Base-by-base conservation (phyloP, 306 rosid genomes). In the Vigna trinervia region DNA sequence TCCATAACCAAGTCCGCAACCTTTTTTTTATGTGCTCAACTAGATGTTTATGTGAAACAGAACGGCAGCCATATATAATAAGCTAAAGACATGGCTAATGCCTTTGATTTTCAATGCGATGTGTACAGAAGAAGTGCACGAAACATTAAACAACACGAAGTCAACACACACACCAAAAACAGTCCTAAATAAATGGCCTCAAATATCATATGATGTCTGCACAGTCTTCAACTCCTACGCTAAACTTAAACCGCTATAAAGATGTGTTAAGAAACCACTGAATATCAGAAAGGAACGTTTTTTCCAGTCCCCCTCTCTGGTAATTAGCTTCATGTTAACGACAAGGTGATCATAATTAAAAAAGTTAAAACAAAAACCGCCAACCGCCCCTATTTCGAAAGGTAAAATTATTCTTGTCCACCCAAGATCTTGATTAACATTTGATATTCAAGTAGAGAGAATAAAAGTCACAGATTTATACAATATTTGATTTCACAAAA, bases 1-100 rank as follows among this genome's bases (percentile, higher is more conserved):
- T 71, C 73, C 69, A 67, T 30, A 22, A 65, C 57, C 9, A 54
- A 62, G 80, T 47, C 62, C n/a, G 30, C 47, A 57, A 57, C 30
- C 1, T 20, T 17, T 39, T 39, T 69, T 56, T 51, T 47, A 59
- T 19, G 73, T 7, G n/a, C 6, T 14, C 67, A 62, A 62, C 65
- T 9, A 34, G 65, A 43, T 45, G 36, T 13, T 46, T 32, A 50
- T 13, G 20, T 50, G 30, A 66, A 71, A 71, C 76, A 76, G 39
- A 76, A 65, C 12, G 28, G n/a, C 72, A 48, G 23, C 69, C 17
- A 41, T 12, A 34, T n/a, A 12, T 34, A 36, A 39, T 38, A 54
- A 7, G 46, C 57, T 38, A 47, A 28, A 62, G 51, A n/a, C 77
- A 74, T 17, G 52, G 58, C 5, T 54, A 66, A 73, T 48, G 69